A percentile compares a stretch with the other conserved stretches of the same genome.
Conservation (phyloP, 2,329 filamentous ascomycete species). For the Grosmannia penicillata region DNA sequence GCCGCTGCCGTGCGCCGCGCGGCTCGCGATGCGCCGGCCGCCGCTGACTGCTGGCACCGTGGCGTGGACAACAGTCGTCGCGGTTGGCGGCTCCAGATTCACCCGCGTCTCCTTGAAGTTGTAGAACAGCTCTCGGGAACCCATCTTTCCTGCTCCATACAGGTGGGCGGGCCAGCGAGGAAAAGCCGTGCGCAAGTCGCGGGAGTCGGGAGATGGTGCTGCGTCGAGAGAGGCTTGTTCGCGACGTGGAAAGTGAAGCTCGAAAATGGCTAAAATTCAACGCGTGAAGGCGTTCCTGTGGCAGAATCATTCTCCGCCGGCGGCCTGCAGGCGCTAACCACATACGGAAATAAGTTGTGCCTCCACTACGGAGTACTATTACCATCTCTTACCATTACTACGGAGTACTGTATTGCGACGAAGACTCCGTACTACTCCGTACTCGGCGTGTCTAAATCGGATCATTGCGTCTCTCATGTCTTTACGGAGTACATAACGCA, state of each 20-base stretch:
- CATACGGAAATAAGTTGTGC: conserved; percentile 4
- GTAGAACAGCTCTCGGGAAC: conserved; percentile 43
- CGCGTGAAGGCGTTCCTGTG: conserved; percentile 4
- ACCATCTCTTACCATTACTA: too few species aligned
- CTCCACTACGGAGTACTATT: too few species aligned
- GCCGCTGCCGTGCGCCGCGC: conserved; percentile 14
- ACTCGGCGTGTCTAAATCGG: too few species aligned
- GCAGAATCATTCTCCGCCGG: conserved; percentile 3
- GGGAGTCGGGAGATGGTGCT: too few species aligned
- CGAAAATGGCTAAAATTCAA: conserved; percentile 4
- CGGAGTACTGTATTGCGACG: too few species aligned
- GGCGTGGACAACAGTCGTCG: conserved; percentile 56
- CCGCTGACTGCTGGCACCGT: conserved; percentile 42
- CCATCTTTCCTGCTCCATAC: conserved; percentile 55
- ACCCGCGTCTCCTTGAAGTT: conserved; percentile 79
- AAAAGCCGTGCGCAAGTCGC: too few species aligned
- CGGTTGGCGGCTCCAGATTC: conserved; percentile 60
- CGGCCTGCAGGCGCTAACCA: conserved; percentile 3
- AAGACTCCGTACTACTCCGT: too few species aligned
- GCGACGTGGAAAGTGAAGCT: not conserved
- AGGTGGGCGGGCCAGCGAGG: conserved; percentile 7
- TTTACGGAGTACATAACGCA: too few species aligned
- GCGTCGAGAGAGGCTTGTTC: too few species aligned
- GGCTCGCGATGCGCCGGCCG: conserved; percentile 1
- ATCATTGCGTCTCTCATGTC: too few species aligned